Evolutionary conservation across 139 green algal genomes (phyloP), one percentile per base, ranked within the genome.

Genomic region (Mychonastes homosphaera): DNA sequence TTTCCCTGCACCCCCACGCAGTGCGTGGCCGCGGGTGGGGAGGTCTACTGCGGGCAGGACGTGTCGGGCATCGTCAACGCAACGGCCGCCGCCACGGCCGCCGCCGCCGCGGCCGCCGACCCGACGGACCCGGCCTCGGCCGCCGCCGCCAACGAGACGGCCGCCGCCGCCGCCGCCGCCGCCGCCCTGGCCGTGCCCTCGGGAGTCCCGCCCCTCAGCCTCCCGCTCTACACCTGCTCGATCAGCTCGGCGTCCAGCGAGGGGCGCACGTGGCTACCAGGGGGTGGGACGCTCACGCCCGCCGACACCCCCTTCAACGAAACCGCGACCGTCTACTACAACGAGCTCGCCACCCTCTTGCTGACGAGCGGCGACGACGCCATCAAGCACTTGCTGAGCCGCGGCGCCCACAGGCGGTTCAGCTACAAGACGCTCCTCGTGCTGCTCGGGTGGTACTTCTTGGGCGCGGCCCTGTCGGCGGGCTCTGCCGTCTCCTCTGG

Each of bases 301-400:
- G 49, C 27, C 19, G 56, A 67, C 44, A 47, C 48, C 6, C 39
- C 45, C 38, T 47, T 52, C 12, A 77, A 69, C 50, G 50, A 38
- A 10, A 64, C 58, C 26, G 36, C 53, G 19, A 55, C 59, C 1
- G 65, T 79, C 3, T 74, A 68, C 19, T 95, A 94, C 77, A 95
- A 95, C 71, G 79, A 89, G 69, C 70, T 95, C 51, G 85, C 87
- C 27, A 92, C 84, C 3, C 76, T 95, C 33, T 81, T 90, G 63
- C 71, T 75, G 53, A 65, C 56, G 35, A 84, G 72, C 44, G 74
- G 87, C 16, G 87, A 95, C 58, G 86, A 95, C 27, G 57, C 74
- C 27, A 87, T 95, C 67, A 81, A 81, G 53, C 85, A 87, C 64
- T 73, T 95, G 63, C 70, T 95, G 48, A 71, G 69, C 6, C 74